Conservation (phyloP, 805 yeast genomes). For the Schwanniomyces occidentalis region DNA sequence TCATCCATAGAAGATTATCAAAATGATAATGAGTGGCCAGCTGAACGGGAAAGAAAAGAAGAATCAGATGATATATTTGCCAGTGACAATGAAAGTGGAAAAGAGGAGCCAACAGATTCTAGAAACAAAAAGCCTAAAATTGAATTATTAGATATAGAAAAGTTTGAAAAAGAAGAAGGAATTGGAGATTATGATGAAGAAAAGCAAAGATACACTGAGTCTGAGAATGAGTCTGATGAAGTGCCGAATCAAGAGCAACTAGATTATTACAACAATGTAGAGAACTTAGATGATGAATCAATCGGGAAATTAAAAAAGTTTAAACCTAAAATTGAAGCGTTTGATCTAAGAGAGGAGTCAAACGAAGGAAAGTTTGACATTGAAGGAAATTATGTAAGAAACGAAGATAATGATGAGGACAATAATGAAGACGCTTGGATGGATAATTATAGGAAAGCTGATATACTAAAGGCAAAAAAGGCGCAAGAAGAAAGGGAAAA, state of each 20-base stretch:
- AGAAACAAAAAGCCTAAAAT: conserved; percentile 1
- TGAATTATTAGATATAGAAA: conserved; percentile 10
- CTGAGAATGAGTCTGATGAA: conserved; percentile 12
- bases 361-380: conserved; percentile 61
- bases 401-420: conserved; percentile 30
- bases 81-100: conserved; percentile 13
- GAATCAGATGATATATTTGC: conserved; percentile 45
- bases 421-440: conserved; percentile 24
- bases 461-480: conserved; percentile 38
- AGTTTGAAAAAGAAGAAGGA: conserved; percentile 28
- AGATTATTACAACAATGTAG: conserved; percentile 31
- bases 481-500: conserved; percentile 44
- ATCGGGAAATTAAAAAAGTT: conserved; percentile 10
- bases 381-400: conserved; percentile 56
- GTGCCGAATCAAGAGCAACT: conserved; percentile 10
- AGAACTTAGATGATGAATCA: conserved; percentile 13
- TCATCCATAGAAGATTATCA: conserved; percentile 19
- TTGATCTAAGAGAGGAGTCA: conserved; percentile 56
- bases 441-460: conserved; percentile 13
- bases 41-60: conserved; percentile 9
- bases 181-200: conserved; percentile 17
- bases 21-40: conserved; percentile 12
- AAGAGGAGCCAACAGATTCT: conserved; percentile 13
- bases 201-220: conserved; percentile 12
- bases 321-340: conserved; percentile 58